Evolutionary conservation across 768 basidiomycete genomes (phyloP).

Genomic region (Trametes maxima): DNA sequence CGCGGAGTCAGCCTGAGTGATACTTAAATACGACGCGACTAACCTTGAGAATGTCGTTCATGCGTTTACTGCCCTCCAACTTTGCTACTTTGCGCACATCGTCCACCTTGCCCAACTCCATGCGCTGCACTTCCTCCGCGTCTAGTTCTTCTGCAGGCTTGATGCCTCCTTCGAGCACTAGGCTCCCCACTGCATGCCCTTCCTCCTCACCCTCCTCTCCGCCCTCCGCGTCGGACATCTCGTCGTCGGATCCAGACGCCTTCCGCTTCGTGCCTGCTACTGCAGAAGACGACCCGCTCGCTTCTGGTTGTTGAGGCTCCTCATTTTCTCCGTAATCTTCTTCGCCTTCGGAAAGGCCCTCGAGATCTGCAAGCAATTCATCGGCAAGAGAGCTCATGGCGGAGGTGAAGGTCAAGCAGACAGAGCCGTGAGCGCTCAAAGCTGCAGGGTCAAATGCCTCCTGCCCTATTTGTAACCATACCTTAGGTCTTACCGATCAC

Average conservation of each 20-base stretch:
- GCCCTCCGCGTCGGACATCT: slow-evolving; percentile 55
- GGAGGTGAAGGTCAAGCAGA: slow-evolving; percentile 1
- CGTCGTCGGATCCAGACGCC: slow-evolving; percentile 55
- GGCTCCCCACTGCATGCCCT: slow-evolving; percentile 46
- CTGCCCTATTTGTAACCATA: slow-evolving; percentile 4
- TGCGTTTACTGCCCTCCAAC: slow-evolving; percentile 82
- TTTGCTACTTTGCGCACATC: slow-evolving; percentile 90
- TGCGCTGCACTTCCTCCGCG: slow-evolving; percentile 89
- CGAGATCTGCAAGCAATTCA: slow-evolving; percentile 91
- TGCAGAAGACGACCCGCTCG: slow-evolving; percentile 32
- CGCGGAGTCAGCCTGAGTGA: slow-evolving; percentile 6
- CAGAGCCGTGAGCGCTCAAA: background rate
- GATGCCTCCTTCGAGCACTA: slow-evolving; percentile 85
- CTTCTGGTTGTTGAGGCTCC: slow-evolving; percentile 39
- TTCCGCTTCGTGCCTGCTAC: slow-evolving; percentile 59
- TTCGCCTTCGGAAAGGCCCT: slow-evolving; percentile 71
- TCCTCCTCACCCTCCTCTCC: slow-evolving; percentile 45
- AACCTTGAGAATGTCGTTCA: slow-evolving; percentile 87
- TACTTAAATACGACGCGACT: background rate
- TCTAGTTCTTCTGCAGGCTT: slow-evolving; percentile 96
- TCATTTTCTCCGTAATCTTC: slow-evolving; percentile 51
- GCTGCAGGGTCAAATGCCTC: background rate
- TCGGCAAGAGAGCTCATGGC: slow-evolving; percentile 84
- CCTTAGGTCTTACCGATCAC: slow-evolving; percentile 2
- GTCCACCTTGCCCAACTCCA: slow-evolving; percentile 85